Conservation (phyloP, 2,329 filamentous ascomycete genomes). For the Tolypocladium inflatum region DNA sequence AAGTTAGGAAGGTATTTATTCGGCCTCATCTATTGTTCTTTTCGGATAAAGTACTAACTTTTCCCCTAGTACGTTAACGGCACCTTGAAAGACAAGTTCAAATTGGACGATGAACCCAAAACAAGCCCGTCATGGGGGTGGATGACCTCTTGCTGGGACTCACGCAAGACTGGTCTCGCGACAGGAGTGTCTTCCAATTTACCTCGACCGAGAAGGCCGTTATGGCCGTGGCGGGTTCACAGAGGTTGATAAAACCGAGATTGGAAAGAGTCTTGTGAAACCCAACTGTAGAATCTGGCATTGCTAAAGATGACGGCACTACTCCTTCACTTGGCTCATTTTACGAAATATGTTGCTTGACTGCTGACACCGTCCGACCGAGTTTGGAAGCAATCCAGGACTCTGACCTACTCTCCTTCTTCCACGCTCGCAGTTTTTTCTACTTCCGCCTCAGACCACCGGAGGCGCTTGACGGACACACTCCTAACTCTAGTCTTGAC, state of each 20-base stretch:
- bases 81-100: background rate
- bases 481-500: background rate
- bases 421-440: no score
- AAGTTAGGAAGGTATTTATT: background rate
- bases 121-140: conserved; percentile 6
- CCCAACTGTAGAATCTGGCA: no score
- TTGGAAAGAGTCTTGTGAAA: no score
- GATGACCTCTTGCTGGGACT: conserved; percentile 9
- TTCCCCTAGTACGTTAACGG: background rate
- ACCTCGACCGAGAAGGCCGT: no score
- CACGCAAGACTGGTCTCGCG: conserved; percentile 10
- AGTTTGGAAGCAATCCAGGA: no score
- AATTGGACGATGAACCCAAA: background rate
- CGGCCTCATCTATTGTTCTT: background rate
- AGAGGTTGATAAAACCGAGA: no score
- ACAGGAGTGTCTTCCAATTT: conserved; percentile 10
- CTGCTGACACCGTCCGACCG: no score
- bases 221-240: no score
- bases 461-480: background rate
- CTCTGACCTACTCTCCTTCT: no score
- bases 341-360: no score
- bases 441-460: conserved; percentile 1
- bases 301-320: no score
- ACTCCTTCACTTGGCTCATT: no score
- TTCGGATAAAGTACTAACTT: background rate